Evolutionary conservation across 2,329 filamentous ascomycete species (phyloP), one percentile per base, ranked within the genome.

Genomic region (Xylariaceae sp.): DNA sequence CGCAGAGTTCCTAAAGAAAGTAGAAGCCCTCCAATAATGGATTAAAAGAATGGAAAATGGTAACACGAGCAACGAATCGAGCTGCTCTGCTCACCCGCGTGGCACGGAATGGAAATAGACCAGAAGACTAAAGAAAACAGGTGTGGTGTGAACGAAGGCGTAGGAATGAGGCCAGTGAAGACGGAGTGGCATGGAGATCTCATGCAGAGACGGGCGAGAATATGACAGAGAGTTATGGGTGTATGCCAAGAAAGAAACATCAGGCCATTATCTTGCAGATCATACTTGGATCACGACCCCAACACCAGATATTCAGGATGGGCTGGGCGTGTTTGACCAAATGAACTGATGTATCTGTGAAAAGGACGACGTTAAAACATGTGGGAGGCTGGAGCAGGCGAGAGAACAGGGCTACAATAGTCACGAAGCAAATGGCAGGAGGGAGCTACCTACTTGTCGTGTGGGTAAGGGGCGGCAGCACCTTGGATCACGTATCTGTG

Each of bases 281-380:
- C 71, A 75, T 75, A 75, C 73, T 66, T 70, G 64, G 7, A 61
- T 63, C 66, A 68, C 65, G 63, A 68, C 69, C 66, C 65, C 64
- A 66, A 61, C 60, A 60, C 58, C 60, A 61, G 60, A 64, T 66
- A 56, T 63, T 60, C 62, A 51, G 45, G 42, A 53, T 53, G 31
- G 17, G 10, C 3, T 22, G 49, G 46, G 50, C 50, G 48, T 31
- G 48, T 47, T 55, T 55, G 51, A 33, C 17, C 33, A 41, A 5
- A 47, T 51, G 41, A 46, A 33, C 43, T 50, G 48, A 50, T 52
- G 51, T 14, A 18, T 45, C 50, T 48, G 36, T 39, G 16, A 10
- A 17, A 14, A 13, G 36, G 22, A 16, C 18, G 5, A 19, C 40
- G 14, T 14, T 12, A 13, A 31, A n/a, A 17, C 11, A 31, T n/a